Evolutionary conservation across 2,329 filamentous ascomycete species (phyloP).

Genomic region (Neopestalotiopsis rosae): DNA sequence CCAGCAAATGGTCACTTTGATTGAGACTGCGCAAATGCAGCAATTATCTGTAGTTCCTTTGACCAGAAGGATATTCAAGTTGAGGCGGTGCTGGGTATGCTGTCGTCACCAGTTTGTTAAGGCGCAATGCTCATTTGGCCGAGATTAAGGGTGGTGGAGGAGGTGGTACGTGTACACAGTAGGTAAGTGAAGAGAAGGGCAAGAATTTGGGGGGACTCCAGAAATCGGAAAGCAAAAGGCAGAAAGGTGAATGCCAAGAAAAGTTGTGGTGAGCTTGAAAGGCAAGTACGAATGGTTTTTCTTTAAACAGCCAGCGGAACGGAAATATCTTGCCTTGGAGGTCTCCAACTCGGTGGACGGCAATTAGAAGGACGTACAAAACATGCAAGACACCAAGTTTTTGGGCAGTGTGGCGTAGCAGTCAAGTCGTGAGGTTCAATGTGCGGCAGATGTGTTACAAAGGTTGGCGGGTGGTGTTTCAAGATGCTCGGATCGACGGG

Average conservation of each 20-base stretch:
- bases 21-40: background rate
- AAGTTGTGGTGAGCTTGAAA: background rate
- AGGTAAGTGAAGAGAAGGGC: background rate
- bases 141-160: background rate
- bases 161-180: slow-evolving; percentile 5
- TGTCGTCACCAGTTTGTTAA: background rate
- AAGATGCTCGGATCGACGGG: slow-evolving; percentile 15
- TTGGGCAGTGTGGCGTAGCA: slow-evolving; percentile 17
- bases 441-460: slow-evolving; percentile 32
- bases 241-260: background rate
- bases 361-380: no score
- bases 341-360: background rate
- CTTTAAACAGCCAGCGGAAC: background rate
- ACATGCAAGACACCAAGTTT: background rate
- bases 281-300: background rate
- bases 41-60: background rate
- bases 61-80: background rate
- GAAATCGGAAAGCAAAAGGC: background rate
- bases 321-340: slow-evolving; percentile 7
- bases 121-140: background rate
- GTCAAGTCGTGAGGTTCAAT: slow-evolving; percentile 3
- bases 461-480: slow-evolving; percentile 24
- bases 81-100: background rate
- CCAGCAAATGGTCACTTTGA: background rate
- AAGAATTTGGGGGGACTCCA: background rate